phyloP scores from a whole-genome alignment of 2,329 filamentous ascomycete species.

The Amylocarpus encephaloides region DNA sequence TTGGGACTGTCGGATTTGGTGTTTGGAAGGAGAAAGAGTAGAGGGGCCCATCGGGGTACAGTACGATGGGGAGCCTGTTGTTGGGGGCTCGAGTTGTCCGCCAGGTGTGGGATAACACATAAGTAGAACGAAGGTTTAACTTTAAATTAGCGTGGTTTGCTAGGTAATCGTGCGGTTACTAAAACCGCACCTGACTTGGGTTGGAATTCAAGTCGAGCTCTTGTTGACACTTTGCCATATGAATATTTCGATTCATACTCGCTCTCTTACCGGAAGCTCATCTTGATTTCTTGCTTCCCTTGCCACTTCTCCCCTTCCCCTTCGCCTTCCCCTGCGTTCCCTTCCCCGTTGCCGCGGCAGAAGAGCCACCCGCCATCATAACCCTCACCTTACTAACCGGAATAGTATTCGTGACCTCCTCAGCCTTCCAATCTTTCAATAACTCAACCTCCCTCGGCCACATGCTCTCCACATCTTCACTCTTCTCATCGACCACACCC shows the following conservation, averaged over 20 bases:
- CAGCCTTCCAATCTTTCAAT: slow-evolving; percentile 71
- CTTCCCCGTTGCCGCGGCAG: slow-evolving; percentile 18
- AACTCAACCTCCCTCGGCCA: slow-evolving; percentile 84
- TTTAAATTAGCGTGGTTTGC: too few species aligned
- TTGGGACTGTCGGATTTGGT: too few species aligned
- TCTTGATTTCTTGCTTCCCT: slow-evolving; percentile 25
- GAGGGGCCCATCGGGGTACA: too few species aligned
- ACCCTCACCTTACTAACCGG: slow-evolving; percentile 75
- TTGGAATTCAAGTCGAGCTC: too few species aligned
- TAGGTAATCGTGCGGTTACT: too few species aligned
- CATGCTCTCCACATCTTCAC: slow-evolving; percentile 63
- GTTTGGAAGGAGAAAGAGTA: too few species aligned
- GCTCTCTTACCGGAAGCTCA: neutral
- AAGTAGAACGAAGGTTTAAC: too few species aligned
- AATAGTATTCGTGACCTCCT: slow-evolving; percentile 74
- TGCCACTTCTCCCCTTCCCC: slow-evolving; percentile 22
- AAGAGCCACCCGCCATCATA: slow-evolving; percentile 59
- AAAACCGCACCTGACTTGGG: too few species aligned
- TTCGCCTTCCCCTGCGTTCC: slow-evolving; percentile 28
- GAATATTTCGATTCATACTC: neutral
- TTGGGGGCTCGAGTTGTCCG: too few species aligned
- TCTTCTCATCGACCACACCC: slow-evolving; percentile 53
- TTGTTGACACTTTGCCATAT: too few species aligned
- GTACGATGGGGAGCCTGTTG: too few species aligned
- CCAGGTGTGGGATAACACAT: too few species aligned